Evolutionary conservation across 768 basidiomycete genomes (phyloP).

Genomic region (Amyloporia xantha): DNA sequence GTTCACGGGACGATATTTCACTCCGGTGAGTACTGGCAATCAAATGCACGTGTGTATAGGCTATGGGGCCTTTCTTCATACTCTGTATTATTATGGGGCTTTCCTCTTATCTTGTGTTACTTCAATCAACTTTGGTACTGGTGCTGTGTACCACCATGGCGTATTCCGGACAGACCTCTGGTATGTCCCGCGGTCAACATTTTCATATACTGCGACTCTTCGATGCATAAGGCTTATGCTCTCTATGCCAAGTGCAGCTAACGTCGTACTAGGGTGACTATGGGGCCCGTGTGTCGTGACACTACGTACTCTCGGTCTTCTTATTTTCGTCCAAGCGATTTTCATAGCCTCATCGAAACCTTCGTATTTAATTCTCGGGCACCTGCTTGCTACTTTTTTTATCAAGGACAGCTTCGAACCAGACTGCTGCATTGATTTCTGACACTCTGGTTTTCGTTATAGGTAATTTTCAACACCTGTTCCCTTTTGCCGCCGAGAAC

Average conservation of each 20-base stretch:
- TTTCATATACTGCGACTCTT: too few relatives aligned
- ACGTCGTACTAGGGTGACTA: too few relatives aligned
- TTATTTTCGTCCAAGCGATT: neutral
- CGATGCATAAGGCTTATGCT: too few relatives aligned
- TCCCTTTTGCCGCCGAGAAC: slow-evolving; percentile 12
- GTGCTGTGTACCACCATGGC: too few relatives aligned
- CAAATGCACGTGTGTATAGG: too few relatives aligned
- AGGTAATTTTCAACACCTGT: slow-evolving; percentile 5
- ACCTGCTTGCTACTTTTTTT: neutral
- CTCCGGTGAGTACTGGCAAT: slow-evolving; percentile 8
- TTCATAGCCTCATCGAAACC: neutral
- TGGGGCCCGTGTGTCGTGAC: too few relatives aligned
- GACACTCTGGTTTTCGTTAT: neutral
- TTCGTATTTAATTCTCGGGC: neutral
- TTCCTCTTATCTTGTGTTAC: too few relatives aligned
- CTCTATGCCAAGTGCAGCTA: too few relatives aligned
- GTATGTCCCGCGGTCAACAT: too few relatives aligned
- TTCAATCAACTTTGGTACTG: too few relatives aligned
- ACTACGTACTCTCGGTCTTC: too few relatives aligned
- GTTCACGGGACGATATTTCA: slow-evolving; percentile 17
- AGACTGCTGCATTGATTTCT: neutral
- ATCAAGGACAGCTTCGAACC: neutral
- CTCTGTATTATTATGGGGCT: neutral
- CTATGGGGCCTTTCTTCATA: neutral
- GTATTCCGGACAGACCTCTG: too few relatives aligned